Base-by-base conservation (phyloP, 768 basidiomycete species). In the Rhizopogon rudus region DNA sequence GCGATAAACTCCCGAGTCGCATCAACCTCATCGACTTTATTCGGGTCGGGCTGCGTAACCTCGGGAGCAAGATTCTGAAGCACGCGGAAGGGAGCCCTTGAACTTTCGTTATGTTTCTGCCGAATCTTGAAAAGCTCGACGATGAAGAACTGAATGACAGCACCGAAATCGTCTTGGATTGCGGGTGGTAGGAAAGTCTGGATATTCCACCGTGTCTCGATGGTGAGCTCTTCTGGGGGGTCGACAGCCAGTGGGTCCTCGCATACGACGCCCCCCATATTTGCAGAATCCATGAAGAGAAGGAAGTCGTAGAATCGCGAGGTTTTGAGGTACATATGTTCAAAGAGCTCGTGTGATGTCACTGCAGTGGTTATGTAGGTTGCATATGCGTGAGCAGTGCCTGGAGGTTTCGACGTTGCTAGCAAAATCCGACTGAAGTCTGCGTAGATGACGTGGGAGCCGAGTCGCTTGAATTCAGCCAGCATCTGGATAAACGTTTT, bases 401-500 rank as follows among this genome's bases (percentile, higher is more conserved):
- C 93, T 0, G 96, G 93, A 9, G 97, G 96, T 69, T 98, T 98
- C 31, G 91, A 89, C 0, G 97, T 99, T 12, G 95, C 86, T 37
- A 99, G 83, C 43, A 97, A 77, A 61, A 99, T 86, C 9, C 84
- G 83, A 57, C 89, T 86, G 69, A 98, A 94, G 69, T 98, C 93
- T 25, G 95, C 96, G 59, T 94, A 93, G 31, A 98, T 82, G 54
- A 98, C 86, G 53, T 91, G 86, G 0, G 94, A 95, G 1, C 97
- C 97, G 1, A 99, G 79, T 16, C 97, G 83, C 63, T 90, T 93
- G 75, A 98, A 95, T 69, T 99, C 97, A 13, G 96, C 95, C 20
- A 98, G 79, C 59, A 99, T 78, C 71, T 98, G 97, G 54, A 97
- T 90, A 73, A 98, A 98, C 0, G 91, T 94, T 75, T 99, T 98